Conservation (phyloP, 352 stramenopile species). For the Achlya hypogyna region DNA sequence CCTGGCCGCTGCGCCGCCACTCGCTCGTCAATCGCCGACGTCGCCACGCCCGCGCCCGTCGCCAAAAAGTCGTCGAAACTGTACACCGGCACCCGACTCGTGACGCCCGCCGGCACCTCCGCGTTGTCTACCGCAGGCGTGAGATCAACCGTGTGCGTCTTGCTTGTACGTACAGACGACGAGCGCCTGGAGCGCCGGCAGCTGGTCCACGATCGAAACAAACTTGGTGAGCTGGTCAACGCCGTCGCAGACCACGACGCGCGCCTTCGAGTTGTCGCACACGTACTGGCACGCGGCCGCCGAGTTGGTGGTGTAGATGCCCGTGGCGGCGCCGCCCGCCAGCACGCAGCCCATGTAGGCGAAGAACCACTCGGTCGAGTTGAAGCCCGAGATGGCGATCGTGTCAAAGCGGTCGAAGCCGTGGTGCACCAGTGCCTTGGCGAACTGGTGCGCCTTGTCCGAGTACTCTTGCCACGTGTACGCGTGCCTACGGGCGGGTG, state of each 20-base stretch:
- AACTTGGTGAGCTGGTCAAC: slow-evolving; percentile 65
- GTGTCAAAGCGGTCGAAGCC: slow-evolving; percentile 58
- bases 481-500: background rate
- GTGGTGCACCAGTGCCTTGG: slow-evolving; percentile 55
- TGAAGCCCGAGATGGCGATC: slow-evolving; percentile 77
- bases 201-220: slow-evolving; percentile 40
- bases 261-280: slow-evolving; percentile 62
- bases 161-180: slow-evolving; percentile 53
- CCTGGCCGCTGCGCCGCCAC: slow-evolving; percentile 55
- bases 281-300: slow-evolving; percentile 68
- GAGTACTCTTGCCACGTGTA: slow-evolving; percentile 74
- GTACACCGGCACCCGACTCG: slow-evolving; percentile 44
- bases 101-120: slow-evolving; percentile 26
- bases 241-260: slow-evolving; percentile 68
- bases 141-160: too few relatives aligned
- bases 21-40: slow-evolving; percentile 28
- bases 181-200: slow-evolving; percentile 63
- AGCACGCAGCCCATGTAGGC: slow-evolving; percentile 70
- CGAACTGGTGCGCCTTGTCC: slow-evolving; percentile 46
- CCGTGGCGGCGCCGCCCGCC: slow-evolving; percentile 62
- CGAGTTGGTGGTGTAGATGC: slow-evolving; percentile 80
- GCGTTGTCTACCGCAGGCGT: slow-evolving; percentile 24
- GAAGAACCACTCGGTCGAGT: slow-evolving; percentile 82
- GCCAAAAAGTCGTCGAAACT: slow-evolving; percentile 47
- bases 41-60: slow-evolving; percentile 31